phyloP scores from a whole-genome alignment of 1,139 yeast species.

The Blastobotrys aristatus region DNA sequence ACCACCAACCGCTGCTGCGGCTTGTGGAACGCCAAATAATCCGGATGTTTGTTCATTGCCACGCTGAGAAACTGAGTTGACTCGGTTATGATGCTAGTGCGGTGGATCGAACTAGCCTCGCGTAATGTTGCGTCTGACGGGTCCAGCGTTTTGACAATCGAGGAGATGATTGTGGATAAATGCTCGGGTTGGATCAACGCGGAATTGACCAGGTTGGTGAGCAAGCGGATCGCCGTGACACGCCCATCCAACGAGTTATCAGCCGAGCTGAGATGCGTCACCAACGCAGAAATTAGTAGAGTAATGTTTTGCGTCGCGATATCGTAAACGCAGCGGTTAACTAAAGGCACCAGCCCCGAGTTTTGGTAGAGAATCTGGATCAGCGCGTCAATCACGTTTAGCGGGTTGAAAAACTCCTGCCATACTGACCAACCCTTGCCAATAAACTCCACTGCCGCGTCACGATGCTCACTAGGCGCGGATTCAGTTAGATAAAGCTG shows the following conservation, averaged over 20 bases:
- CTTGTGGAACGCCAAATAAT: conserved; percentile 26
- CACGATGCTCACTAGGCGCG: conserved; percentile 18
- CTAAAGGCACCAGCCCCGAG: conserved; percentile 16
- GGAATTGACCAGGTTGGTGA: conserved; percentile 19
- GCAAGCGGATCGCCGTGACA: conserved; percentile 23
- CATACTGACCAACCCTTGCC: conserved; percentile 28
- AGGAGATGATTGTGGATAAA: conserved; percentile 23
- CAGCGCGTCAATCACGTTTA: conserved; percentile 22
- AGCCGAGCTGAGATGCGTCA: conserved; percentile 21
- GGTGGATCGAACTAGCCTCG: conserved; percentile 19
- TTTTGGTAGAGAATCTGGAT: conserved; percentile 19
- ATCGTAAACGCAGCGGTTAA: conserved; percentile 23
- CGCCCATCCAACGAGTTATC: conserved; percentile 20
- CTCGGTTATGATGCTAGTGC: conserved; percentile 25
- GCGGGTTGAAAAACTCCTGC: conserved; percentile 27
- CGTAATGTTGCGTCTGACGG: conserved; percentile 22
- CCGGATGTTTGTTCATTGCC: conserved; percentile 22
- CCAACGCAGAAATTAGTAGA: conserved; percentile 24
- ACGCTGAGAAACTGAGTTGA: conserved; percentile 24
- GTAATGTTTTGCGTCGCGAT: conserved; percentile 25
- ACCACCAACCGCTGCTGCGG: conserved; percentile 28
- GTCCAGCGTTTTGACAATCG: conserved; percentile 25
- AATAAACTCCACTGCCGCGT: conserved; percentile 25
- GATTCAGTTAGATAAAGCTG: conserved; percentile 21
- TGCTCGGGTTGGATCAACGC: conserved; percentile 13